Evolutionary conservation across 768 basidiomycete species (phyloP), one percentile per base, ranked within the genome.

Genomic region (Leccinum obscurum): DNA sequence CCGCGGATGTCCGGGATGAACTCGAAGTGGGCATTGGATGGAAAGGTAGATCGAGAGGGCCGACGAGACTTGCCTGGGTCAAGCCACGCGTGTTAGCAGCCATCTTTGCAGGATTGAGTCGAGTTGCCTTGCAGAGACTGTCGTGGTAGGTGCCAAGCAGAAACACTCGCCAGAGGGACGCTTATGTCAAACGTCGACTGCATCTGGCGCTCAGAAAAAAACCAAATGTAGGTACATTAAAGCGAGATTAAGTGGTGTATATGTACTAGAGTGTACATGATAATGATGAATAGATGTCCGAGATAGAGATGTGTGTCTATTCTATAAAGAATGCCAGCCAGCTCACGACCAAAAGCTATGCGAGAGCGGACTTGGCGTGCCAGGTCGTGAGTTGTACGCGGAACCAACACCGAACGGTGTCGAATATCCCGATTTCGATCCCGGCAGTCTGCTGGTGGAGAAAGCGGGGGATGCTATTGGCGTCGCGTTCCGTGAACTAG

Each of bases 1-100:
- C 97, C 95, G 58, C 97, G 90, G 70, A 99, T 92, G 76, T 99
- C 97, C 73, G 97, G 95, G 74, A 99, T 99, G 83, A 98, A 97
- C 95, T 97, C 41, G 28, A 26, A 26, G 52, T 28, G 11, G 20
- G 30, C n/a, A 35, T 68, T 44, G 62, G 57, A 26, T 48, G 52
- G 63, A 3, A 57, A 55, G 54, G 44, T 6, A 4, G 55, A 56
- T 50, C 48, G 46, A 39, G 20, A 37, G 52, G 52, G 15, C 30
- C 32, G 53, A 34, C 35, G 30, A 51, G 55, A 66, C 85, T 67
- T 61, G 90, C 94, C 83, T 96, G 94, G 59, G 94, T 96, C 57
- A 97, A 80, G 48, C 94, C 94, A 60, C 94, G 85, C 94, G 95
- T 96, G 60, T 79, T 86, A 61, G 92, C 85, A 61, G 94, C 93